Percentiles rank a stretch among this genome's conserved stretches.
These are phyloP conservation scores for Sclerotinia subarctica DNA, from an alignment of 2,329 filamentous ascomycete species.

Conservation along the genomic window DNA sequence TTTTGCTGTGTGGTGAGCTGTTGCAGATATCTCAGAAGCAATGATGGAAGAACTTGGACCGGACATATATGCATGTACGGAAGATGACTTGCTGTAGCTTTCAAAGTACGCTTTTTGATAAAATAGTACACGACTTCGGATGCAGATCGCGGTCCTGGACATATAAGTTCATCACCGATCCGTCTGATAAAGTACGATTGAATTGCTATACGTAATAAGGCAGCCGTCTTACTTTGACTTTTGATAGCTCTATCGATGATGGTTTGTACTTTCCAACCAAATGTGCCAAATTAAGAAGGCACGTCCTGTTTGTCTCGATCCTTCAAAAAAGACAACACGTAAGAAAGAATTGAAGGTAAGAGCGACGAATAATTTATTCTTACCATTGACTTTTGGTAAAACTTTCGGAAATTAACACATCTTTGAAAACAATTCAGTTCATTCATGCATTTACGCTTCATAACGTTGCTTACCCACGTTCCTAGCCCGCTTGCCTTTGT, in stretches of 20 bases:
- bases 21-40: background rate
- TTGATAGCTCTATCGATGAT: background rate
- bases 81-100: too few relatives aligned
- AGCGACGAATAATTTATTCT: background rate
- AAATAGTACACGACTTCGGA: background rate
- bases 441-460: background rate
- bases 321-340: accelerated
- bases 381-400: background rate
- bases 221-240: background rate
- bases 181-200: background rate
- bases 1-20: background rate
- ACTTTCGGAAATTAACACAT: accelerated
- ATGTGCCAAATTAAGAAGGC: background rate
- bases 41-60: background rate
- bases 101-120: background rate
- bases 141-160: background rate
- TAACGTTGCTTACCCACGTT: background rate
- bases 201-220: background rate
- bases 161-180: background rate
- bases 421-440: background rate
- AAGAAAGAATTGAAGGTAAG: background rate
- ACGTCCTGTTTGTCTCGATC: background rate
- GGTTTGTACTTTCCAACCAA: background rate
- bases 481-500: background rate
- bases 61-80: background rate